These are phyloP conservation scores for Aureobasidium sp. DNA, from an alignment of 2,329 filamentous ascomycete species.

Conservation along the genomic window DNA sequence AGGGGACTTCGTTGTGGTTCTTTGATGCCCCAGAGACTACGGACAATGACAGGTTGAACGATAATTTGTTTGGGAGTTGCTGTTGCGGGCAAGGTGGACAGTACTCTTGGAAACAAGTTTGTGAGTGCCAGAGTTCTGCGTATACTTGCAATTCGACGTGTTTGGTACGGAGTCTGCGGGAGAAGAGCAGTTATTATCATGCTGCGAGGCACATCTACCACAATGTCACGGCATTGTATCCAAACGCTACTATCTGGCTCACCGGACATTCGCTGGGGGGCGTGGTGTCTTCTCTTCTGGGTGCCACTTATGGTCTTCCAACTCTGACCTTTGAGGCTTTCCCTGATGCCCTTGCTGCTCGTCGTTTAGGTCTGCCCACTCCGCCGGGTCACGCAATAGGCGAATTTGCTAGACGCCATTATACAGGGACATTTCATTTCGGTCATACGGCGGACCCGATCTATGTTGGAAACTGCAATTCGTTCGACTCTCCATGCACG, in stretches of 20 bases:
- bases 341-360: slow-evolving; percentile 76
- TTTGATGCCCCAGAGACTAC: slow-evolving; percentile 94
- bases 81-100: slow-evolving; percentile 88
- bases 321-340: slow-evolving; percentile 84
- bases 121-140: slow-evolving; percentile 78
- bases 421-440: slow-evolving; percentile 78
- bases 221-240: slow-evolving; percentile 81
- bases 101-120: slow-evolving; percentile 82
- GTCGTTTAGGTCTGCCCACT: slow-evolving; percentile 70
- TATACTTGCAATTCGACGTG: slow-evolving; percentile 89
- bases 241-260: slow-evolving; percentile 73
- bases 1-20: slow-evolving; percentile 65
- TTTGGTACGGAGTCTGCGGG: slow-evolving; percentile 61
- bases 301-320: slow-evolving; percentile 78
- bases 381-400: slow-evolving; percentile 69
- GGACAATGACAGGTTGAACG: slow-evolving; percentile 81
- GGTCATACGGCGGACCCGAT: slow-evolving; percentile 90
- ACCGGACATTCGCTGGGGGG: slow-evolving; percentile 85
- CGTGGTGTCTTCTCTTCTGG: slow-evolving; percentile 72
- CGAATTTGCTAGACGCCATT: slow-evolving; percentile 55
- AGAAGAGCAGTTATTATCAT: slow-evolving; percentile 83
- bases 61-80: slow-evolving; percentile 93
- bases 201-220: slow-evolving; percentile 82
- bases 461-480: slow-evolving; percentile 85
- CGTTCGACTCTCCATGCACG: slow-evolving; percentile 76